Conservation (phyloP, 257 asterid species). For the Apocynum venetum region DNA sequence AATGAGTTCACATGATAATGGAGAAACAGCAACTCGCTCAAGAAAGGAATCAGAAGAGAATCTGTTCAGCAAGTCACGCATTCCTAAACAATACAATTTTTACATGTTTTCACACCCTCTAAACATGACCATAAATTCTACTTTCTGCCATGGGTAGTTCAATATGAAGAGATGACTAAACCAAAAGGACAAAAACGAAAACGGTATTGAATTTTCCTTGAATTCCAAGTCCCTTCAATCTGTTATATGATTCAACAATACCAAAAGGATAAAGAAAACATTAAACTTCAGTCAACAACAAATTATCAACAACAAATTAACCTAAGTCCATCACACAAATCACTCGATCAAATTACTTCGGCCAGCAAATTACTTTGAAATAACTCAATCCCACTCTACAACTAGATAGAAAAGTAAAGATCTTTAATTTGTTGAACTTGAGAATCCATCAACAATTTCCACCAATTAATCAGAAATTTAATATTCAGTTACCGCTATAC, state of each 20-base stretch:
- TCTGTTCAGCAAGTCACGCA: neutral
- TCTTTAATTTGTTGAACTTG: neutral
- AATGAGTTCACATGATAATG: neutral
- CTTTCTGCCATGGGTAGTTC: neutral
- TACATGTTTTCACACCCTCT: neutral
- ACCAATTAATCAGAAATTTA: neutral
- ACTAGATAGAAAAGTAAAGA: neutral
- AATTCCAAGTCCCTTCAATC: neutral
- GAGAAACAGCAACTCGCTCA: neutral
- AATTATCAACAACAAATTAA: too few relatives aligned
- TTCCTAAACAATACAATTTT: neutral
- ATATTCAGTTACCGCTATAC: neutral
- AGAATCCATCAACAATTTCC: neutral
- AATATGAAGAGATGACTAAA: neutral
- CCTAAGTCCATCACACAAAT: neutral
- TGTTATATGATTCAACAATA: neutral
- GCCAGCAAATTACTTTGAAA: neutral
- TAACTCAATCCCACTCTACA: neutral
- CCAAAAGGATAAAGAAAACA: neutral
- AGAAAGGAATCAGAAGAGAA: neutral
- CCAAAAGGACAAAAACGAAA: neutral
- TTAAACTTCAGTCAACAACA: neutral
- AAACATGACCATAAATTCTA: neutral
- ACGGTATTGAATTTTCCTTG: too few relatives aligned
- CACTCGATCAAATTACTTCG: neutral